A percentile compares a stretch with the other conserved stretches of the same genome.
These are phyloP conservation scores for Coemansia sp. DNA, from an alignment of 192 early-diverging fungal species.

Conservation along the genomic window DNA sequence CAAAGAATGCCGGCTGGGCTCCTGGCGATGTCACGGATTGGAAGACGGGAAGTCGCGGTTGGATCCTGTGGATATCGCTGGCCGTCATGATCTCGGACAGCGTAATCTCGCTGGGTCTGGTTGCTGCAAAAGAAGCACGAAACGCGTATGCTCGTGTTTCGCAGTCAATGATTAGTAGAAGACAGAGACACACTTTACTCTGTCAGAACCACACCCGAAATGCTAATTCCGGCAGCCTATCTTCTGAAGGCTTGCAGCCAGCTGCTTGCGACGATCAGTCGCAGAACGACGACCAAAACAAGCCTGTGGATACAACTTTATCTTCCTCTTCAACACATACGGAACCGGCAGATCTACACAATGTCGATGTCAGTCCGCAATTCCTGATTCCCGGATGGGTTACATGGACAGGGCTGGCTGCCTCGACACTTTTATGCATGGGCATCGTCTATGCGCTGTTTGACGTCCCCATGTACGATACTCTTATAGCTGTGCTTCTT, in stretches of 20 bases:
- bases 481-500: constrained; percentile 66
- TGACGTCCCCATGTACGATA: constrained; percentile 65
- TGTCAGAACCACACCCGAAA: neutral
- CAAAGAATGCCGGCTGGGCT: constrained; percentile 70
- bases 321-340: neutral
- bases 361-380: constrained; percentile 41
- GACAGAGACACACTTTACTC: neutral
- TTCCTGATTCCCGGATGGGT: constrained; percentile 63
- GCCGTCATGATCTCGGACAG: constrained; percentile 79
- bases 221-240: neutral
- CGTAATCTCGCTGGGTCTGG: constrained; percentile 60
- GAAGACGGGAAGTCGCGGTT: constrained; percentile 69
- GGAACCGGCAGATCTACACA: neutral
- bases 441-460: constrained; percentile 66
- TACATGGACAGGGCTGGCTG: constrained; percentile 64
- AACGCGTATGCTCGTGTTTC: constrained; percentile 11
- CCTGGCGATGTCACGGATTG: constrained; percentile 67
- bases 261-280: neutral
- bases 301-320: neutral
- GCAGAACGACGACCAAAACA: neutral
- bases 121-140: constrained; percentile 50
- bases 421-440: constrained; percentile 64
- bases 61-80: constrained; percentile 80
- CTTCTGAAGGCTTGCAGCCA: no score
- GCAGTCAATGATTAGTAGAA: neutral